Evolutionary conservation across 2,329 filamentous ascomycete genomes (phyloP).

Genomic region (Cladophialophora carrionii): DNA sequence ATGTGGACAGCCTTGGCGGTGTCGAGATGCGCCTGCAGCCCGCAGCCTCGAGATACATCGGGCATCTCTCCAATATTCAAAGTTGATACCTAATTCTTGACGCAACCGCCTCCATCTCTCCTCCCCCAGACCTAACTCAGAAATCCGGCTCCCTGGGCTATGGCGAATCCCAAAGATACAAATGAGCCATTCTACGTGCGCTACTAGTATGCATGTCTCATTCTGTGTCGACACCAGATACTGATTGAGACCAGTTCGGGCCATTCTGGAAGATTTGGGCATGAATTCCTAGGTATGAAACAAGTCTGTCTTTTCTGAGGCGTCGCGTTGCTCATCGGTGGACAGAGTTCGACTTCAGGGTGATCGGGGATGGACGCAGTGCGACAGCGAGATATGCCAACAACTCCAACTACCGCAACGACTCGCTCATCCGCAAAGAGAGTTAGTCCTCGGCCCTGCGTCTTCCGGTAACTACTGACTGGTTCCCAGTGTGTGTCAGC

Average conservation of each 20-base stretch:
- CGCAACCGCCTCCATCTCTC: background rate
- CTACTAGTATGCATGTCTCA: conserved; percentile 76
- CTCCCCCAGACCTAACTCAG: background rate
- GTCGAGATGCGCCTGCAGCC: background rate
- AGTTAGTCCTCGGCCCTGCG: conserved; percentile 63
- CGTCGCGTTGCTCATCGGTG: conserved; percentile 23
- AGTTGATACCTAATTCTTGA: background rate
- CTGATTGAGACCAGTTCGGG: conserved; percentile 72
- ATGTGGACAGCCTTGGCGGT: conserved; percentile 20
- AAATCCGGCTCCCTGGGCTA: conserved; percentile 43
- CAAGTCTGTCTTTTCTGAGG: background rate
- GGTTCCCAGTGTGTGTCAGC: conserved; percentile 83
- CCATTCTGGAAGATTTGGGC: conserved; percentile 94
- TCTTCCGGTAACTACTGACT: conserved; percentile 32
- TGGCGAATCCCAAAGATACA: conserved; percentile 70
- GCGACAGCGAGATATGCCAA: conserved; percentile 96
- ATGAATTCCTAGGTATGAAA: conserved; percentile 85
- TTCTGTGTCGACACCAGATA: conserved; percentile 37
- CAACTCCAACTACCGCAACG: conserved; percentile 99
- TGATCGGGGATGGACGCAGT: conserved; percentile 87
- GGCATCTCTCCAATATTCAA: background rate
- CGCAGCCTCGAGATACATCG: background rate
- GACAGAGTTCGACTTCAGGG: conserved; percentile 92
- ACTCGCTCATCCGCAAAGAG: conserved; percentile 98
- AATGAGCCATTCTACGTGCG: conserved; percentile 91